Percentiles rank a stretch among this genome's conserved stretches.
Evolutionary conservation across 83 land plant species (phyloP).

Genomic region (Larix sibirica): DNA sequence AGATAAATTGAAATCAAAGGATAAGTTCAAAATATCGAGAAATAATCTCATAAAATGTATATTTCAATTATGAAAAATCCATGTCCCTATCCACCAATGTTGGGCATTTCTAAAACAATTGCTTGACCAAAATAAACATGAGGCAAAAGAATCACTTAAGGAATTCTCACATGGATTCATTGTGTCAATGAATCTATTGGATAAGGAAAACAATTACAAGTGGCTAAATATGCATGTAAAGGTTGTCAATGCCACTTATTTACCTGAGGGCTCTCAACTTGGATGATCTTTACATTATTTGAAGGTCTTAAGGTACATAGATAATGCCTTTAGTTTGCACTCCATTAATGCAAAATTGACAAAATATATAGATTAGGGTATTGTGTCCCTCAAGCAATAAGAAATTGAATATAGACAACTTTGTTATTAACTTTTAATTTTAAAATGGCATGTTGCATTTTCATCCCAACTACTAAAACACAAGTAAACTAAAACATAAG

Average conservation of each 20-base stretch:
- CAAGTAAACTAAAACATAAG: background rate
- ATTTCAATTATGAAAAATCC: too few species aligned
- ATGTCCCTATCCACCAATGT: constrained; percentile 90
- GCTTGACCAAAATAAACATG: constrained; percentile 97
- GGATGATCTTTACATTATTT: constrained; percentile 26
- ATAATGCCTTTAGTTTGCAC: constrained; percentile 44
- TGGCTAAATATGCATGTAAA: constrained; percentile 57
- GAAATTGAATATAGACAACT: constrained; percentile 37
- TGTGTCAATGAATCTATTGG: constrained; percentile 17
- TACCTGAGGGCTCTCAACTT: constrained; percentile 33
- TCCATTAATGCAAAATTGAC: constrained; percentile 42
- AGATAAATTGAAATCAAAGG: too few species aligned
- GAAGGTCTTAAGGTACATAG: constrained; percentile 27
- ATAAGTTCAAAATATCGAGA: too few species aligned
- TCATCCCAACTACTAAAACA: background rate
- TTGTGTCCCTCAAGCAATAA: constrained; percentile 33
- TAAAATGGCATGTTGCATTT: background rate
- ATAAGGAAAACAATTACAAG: constrained; percentile 53
- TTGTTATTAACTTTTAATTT: background rate
- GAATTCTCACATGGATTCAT: background rate
- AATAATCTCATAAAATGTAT: too few species aligned
- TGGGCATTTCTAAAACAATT: constrained; percentile 88
- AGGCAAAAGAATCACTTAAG: constrained; percentile 72
- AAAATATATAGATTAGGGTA: constrained; percentile 34
- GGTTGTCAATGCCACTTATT: constrained; percentile 28